Conservation (phyloP, 2,329 filamentous ascomycete species). For the Colletotrichum zoysiae region DNA sequence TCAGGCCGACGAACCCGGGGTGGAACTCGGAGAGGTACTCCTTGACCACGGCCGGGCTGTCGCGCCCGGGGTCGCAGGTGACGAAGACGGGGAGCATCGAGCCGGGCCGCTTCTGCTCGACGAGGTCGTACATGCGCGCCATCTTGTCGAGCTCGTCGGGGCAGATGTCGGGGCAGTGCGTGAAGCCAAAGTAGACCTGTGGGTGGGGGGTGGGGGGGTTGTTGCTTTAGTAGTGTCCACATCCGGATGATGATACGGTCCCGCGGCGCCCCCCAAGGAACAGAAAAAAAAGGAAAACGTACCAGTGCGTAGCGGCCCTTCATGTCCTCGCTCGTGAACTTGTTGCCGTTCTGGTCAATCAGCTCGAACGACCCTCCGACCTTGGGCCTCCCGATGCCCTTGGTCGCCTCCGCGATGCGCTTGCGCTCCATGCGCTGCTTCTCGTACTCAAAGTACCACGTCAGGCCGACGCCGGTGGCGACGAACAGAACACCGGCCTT, state of each 20-base stretch:
- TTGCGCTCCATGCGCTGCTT: conserved; percentile 92
- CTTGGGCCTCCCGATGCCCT: conserved; percentile 92
- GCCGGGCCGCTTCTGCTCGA: conserved; percentile 64
- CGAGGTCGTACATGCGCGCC: conserved; percentile 90
- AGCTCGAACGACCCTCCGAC: conserved; percentile 90
- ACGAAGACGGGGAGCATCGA: conserved; percentile 86
- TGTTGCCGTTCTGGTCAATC: conserved; percentile 82
- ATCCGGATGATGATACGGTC: neutral
- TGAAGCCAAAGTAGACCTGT: conserved; percentile 99
- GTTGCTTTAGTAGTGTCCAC: neutral
- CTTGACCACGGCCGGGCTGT: conserved; percentile 87
- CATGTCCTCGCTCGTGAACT: conserved; percentile 83
- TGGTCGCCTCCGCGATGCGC: conserved; percentile 89
- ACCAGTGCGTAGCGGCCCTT: conserved; percentile 88
- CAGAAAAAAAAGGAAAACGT: conserved; percentile 51
- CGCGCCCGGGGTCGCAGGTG: conserved; percentile 93
- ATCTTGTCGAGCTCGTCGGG: conserved; percentile 99
- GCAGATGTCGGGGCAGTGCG: conserved; percentile 98
- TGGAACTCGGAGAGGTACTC: conserved; percentile 94
- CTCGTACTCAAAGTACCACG: conserved; percentile 93
- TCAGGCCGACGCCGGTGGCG: conserved; percentile 78
- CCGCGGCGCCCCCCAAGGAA: no score
- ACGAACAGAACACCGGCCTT: conserved; percentile 91
- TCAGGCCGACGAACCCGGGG: conserved; percentile 85
- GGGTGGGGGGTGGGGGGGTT: conserved; percentile 3